Base-by-base conservation (phyloP, 208 protist genomes). In the Pavlovales sp. region DNA sequence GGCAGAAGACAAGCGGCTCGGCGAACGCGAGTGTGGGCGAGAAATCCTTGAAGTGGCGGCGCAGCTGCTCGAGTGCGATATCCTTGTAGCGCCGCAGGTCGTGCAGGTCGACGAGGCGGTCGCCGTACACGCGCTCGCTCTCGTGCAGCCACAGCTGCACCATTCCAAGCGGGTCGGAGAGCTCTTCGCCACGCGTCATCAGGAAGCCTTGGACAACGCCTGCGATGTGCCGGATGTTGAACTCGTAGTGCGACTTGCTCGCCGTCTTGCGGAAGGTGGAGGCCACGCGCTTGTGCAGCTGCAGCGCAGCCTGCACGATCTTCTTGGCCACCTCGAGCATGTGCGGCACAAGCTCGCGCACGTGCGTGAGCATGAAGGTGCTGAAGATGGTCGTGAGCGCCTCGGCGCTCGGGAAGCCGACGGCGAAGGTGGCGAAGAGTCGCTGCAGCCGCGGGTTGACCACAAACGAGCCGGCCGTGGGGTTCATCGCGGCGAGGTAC, bases 191-290 rank as follows among this genome's bases (percentile, higher is more conserved):
- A 11, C 36, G 79, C 44, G 89, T 8, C 39, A 85, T 77, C 42
- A 93, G 76, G 22, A 96, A 22, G 83, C 95, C 95, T 71, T 98
- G 96, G 89, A 98, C 97, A 78, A 99, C 96, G 92, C 97, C 97
- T 85, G 97, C 97, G 91, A 99, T 95, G 89, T 99, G 97, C 42
- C 97, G 93, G 92, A 99, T 96, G 93, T 99, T 99, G 96, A 98
- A 99, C 89, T 98, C 94, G 93, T 99, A 99, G 91, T 99, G 97
- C 93, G 99, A 99, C 91, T 99, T 99, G 86, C 98, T 94, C 57
- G 97, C 97, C 2, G 97, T 99, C n/a, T 97, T 97, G 86, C 98
- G 95, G 93, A 99, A 99, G 34, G 93, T 93, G 86, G 44, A 47
- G 77, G 95, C 95, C 34, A 96, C 94, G 32, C 88, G 44, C 47